Percentiles rank a stretch among this genome's conserved stretches.
These are phyloP conservation scores for Linnemannia schmuckeri DNA, from an alignment of 192 early-diverging fungal genomes.

Conservation along the genomic window DNA sequence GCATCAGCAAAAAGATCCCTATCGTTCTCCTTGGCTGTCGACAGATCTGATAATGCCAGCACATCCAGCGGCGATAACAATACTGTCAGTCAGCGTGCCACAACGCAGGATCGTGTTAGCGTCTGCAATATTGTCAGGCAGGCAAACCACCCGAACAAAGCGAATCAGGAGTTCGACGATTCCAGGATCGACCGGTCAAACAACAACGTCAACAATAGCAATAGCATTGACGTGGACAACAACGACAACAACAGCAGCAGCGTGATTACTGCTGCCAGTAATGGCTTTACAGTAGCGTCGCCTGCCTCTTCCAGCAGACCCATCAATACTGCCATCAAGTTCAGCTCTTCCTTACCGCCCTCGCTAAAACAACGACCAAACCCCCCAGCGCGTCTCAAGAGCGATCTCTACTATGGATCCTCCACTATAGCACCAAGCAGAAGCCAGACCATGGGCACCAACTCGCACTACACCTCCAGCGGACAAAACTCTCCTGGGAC, in stretches of 20 bases:
- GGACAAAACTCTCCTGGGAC: constrained; percentile 49
- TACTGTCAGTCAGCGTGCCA: not conserved
- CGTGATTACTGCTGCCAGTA: not conserved
- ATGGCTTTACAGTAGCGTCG: not conserved
- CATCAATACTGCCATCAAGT: constrained; percentile 16
- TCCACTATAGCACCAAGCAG: not conserved
- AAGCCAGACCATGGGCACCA: not conserved
- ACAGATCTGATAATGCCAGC: not conserved
- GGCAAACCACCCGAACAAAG: not conserved
- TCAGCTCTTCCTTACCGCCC: constrained; percentile 31
- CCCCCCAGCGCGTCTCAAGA: constrained; percentile 41
- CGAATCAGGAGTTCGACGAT: not conserved
- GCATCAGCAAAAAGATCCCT: constrained; percentile 8
- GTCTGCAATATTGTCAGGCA: not conserved
- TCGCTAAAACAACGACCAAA: constrained; percentile 36
- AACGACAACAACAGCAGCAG: not conserved
- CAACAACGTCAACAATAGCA: not conserved
- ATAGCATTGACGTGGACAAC: not conserved
- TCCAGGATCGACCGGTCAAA: constrained; percentile 19
- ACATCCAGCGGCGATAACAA: not conserved
- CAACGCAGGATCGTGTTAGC: constrained; percentile 8
- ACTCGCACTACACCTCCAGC: constrained; percentile 42
- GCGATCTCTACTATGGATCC: constrained; percentile 22
- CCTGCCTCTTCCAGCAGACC: constrained; percentile 7
- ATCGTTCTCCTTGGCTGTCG: not conserved